Base-by-base conservation (phyloP, 306 rosid species). In the Sphenostylis stenocarpa region DNA sequence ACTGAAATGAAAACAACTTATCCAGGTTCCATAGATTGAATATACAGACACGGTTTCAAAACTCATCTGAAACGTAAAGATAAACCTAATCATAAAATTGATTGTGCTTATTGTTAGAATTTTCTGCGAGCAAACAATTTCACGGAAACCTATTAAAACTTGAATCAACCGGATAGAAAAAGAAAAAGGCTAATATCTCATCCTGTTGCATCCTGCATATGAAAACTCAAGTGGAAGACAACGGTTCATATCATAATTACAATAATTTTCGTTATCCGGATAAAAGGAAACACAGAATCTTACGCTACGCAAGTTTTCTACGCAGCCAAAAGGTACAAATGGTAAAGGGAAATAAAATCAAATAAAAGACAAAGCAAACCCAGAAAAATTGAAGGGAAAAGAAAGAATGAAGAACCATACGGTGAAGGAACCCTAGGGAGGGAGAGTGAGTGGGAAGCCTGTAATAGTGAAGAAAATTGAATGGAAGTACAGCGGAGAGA, bases 371-470 rank as follows among this genome's bases (percentile, higher is more conserved):
- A 38, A n/a, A 65, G 10, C 29, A 8, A 14, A 5, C 7, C 36
- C 2, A 60, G 13, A 60, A 60, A n/a, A 60, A 60, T 29, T 60
- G 1, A 15, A 29, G 14, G 10, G 10, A 53, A 48, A 26, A 23
- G 3, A 15, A 34, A 7, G 4, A 48, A 31, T 6, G 7, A 15
- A 36, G 16, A 26, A 31, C 3, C 61, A 14, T 60, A 81, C 82
- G 65, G 1, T 21, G 70, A 58, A 14, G 55, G 53, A 44, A 58
- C 77, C 67, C 20, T 67, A 52, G 64, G 26, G 57, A 70, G 57
- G 34, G 45, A 58, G 19, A 75, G n/a, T n/a, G 31, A 8, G 53
- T 16, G 56, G 0, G 29, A 52, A 21, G 61, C 19, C 31, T 53
- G 31, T 10, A 53, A 53, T 53, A 6, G 29, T 12, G 13, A n/a